Conservation (phyloP, 2,329 filamentous ascomycete genomes). For the Stagonosporopsis rhizophila region DNA sequence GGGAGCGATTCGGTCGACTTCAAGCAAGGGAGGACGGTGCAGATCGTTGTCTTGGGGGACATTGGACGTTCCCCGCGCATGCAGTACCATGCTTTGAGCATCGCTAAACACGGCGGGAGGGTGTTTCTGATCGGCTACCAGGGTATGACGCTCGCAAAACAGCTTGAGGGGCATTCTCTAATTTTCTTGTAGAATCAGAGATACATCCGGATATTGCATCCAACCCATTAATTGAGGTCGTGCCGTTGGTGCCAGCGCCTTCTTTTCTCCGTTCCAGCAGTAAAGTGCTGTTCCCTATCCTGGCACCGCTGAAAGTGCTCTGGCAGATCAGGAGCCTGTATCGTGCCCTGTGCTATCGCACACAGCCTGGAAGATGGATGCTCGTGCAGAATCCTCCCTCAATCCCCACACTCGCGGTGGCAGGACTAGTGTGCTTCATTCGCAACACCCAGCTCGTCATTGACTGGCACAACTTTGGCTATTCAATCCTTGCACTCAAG, state of each 20-base stretch:
- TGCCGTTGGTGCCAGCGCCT: conserved; percentile 74
- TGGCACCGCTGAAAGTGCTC: conserved; percentile 83
- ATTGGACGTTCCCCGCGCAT: conserved; percentile 96
- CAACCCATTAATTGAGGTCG: conserved; percentile 72
- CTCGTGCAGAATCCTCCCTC: conserved; percentile 94
- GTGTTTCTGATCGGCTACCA: conserved; percentile 90
- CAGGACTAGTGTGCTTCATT: conserved; percentile 73
- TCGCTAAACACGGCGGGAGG: conserved; percentile 79
- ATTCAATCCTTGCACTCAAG: conserved; percentile 82
- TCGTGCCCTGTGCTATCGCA: conserved; percentile 73
- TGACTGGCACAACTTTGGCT: conserved; percentile 99
- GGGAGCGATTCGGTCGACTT: conserved; percentile 29
- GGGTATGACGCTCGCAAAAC: conserved; percentile 57
- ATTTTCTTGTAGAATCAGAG: conserved; percentile 69
- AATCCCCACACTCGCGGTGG: conserved; percentile 85
- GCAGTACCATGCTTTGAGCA: conserved; percentile 96
- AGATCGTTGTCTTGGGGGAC: conserved; percentile 91
- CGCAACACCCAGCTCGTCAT: conserved; percentile 84
- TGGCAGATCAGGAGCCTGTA: conserved; percentile 80
- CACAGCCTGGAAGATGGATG: conserved; percentile 80
- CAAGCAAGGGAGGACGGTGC: conserved; percentile 62
- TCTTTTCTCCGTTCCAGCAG: conserved; percentile 69
- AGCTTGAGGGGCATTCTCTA: background rate
- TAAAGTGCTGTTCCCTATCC: conserved; percentile 76
- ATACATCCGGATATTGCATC: conserved; percentile 78